Evolutionary conservation across 352 stramenopile species (phyloP).

Genomic region (Phytophthora litchii): DNA sequence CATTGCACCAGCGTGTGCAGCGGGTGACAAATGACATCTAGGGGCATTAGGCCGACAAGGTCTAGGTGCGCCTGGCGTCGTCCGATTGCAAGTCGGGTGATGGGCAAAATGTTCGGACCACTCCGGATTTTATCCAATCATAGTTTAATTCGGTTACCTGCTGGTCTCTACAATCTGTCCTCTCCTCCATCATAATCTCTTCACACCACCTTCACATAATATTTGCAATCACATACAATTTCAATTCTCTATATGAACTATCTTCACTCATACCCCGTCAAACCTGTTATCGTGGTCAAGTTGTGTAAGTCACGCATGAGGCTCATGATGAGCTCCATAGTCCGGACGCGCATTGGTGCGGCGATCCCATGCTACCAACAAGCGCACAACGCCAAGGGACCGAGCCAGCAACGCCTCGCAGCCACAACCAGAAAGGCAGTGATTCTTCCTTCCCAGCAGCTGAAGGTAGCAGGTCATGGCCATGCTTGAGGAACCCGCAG

Average conservation of each 20-base stretch:
- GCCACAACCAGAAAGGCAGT: conserved; percentile 30
- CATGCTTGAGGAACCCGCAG: conserved; percentile 18
- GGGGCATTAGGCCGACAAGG: conserved; percentile 5
- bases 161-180: conserved; percentile 18
- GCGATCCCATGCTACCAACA: conserved; percentile 23
- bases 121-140: conserved; percentile 8
- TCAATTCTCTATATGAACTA: neutral
- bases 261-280: conserved; percentile 10
- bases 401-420: conserved; percentile 1
- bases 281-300: conserved; percentile 16
- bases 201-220: neutral
- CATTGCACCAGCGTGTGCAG: conserved; percentile 10
- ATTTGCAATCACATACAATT: conserved; percentile 3
- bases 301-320: conserved; percentile 28
- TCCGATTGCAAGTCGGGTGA: conserved; percentile 13
- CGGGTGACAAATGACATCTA: conserved; percentile 18
- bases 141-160: conserved; percentile 1
- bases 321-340: conserved; percentile 24
- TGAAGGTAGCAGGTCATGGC: conserved; percentile 6
- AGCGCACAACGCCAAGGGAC: conserved; percentile 26
- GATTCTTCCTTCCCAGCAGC: conserved; percentile 28
- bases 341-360: conserved; percentile 2
- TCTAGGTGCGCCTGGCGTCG: conserved; percentile 3
- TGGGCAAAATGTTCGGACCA: conserved; percentile 21
- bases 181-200: conserved; percentile 9